These are phyloP conservation scores for Polymyxa betae DNA, from an alignment of 208 protist species.

Conservation along the genomic window DNA sequence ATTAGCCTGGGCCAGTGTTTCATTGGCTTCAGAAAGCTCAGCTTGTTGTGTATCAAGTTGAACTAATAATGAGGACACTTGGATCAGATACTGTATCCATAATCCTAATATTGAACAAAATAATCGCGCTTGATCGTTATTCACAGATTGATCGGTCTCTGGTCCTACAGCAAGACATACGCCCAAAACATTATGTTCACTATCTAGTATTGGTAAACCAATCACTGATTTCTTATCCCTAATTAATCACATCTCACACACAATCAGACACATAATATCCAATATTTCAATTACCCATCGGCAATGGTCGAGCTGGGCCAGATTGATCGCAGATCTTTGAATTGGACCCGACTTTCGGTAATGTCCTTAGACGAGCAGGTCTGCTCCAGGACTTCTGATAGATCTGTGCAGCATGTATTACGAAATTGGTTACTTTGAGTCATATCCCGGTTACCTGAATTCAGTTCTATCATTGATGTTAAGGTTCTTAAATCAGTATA, in stretches of 20 bases:
- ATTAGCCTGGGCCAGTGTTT: too few relatives aligned
- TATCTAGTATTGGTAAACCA: too few relatives aligned
- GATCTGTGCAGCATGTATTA: not conserved
- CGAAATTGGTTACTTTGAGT: not conserved
- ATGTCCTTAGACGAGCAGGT: not conserved
- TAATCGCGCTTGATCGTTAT: not conserved
- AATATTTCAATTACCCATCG: too few relatives aligned
- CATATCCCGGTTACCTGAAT: not conserved
- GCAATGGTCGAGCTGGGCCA: too few relatives aligned
- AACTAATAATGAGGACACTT: not conserved
- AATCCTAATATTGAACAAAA: not conserved
- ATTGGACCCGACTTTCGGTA: not conserved
- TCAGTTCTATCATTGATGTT: not conserved
- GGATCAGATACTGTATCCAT: not conserved
- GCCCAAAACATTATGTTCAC: too few relatives aligned
- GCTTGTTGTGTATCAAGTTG: too few relatives aligned
- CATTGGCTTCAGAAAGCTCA: too few relatives aligned
- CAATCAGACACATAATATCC: too few relatives aligned
- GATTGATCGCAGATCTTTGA: not conserved
- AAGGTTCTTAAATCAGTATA: not conserved
- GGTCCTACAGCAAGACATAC: not conserved
- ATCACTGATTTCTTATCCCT: too few relatives aligned
- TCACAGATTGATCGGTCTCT: not conserved
- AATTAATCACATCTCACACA: too few relatives aligned
- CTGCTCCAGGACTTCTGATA: not conserved